Evolutionary conservation across 768 basidiomycete species (phyloP).

Genomic region (Udeniomyces megalosporus): DNA sequence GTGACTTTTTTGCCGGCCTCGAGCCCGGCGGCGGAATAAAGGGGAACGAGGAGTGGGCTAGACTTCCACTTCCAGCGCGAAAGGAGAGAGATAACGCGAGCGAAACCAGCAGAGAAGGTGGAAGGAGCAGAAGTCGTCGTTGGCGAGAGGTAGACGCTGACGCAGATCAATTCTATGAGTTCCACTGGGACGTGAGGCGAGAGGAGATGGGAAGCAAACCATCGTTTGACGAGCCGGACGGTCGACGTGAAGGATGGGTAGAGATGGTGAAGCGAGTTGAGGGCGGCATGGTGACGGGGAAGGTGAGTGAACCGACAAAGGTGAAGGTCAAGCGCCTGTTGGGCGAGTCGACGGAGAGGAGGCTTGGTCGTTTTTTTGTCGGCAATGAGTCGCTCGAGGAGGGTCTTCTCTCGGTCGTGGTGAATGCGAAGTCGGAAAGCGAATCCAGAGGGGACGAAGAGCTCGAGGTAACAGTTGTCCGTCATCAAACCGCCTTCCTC

Average conservation of each 20-base stretch:
- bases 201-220: constrained; percentile 77
- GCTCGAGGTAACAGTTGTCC: constrained; percentile 57
- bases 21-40: constrained; percentile 37
- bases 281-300: constrained; percentile 69
- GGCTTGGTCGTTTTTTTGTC: constrained; percentile 32
- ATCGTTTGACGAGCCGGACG: constrained; percentile 75
- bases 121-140: constrained; percentile 40
- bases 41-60: constrained; percentile 50
- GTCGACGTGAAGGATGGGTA: constrained; percentile 67
- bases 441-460: constrained; percentile 68
- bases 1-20: constrained; percentile 23
- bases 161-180: constrained; percentile 70
- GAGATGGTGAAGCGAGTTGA: constrained; percentile 62
- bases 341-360: constrained; percentile 56
- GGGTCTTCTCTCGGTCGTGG: constrained; percentile 66
- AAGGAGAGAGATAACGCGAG: constrained; percentile 52
- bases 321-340: constrained; percentile 37
- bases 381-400: constrained; percentile 54
- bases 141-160: constrained; percentile 53
- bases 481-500: constrained; percentile 34
- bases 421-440: constrained; percentile 70
- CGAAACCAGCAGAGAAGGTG: constrained; percentile 49
- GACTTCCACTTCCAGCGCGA: constrained; percentile 56
- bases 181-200: constrained; percentile 56
- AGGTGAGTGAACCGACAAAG: constrained; percentile 56